Percentiles rank a stretch among this genome's conserved stretches.
phyloP scores from a whole-genome alignment of 345 rosid species.

The Pistacia integerrima region DNA sequence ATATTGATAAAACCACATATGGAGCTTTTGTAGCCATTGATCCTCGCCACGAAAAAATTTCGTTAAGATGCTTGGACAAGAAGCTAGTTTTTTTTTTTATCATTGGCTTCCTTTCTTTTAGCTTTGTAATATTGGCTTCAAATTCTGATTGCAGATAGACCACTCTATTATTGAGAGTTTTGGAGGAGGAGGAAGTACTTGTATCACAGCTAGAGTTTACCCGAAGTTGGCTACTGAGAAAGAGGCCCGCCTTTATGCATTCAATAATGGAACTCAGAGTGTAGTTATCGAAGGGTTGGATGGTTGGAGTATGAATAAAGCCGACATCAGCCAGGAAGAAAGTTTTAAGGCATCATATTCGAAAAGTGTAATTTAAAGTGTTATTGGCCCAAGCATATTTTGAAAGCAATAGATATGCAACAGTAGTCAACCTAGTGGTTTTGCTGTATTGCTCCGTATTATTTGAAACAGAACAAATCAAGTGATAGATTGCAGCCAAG shows the following conservation, averaged over 20 bases:
- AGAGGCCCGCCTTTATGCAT: conserved; percentile 37
- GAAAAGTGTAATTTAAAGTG: neutral
- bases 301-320: conserved; percentile 72
- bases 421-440: too few relatives aligned
- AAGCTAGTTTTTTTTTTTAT: neutral
- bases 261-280: conserved; percentile 48
- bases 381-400: too few relatives aligned
- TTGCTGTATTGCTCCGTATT: too few relatives aligned
- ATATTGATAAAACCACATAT: conserved; percentile 31
- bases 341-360: conserved; percentile 2
- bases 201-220: conserved; percentile 66
- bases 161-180: conserved; percentile 57
- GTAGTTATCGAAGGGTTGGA: conserved; percentile 42
- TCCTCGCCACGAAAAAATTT: conserved; percentile 43
- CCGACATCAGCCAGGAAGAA: conserved; percentile 28
- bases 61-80: conserved; percentile 56
- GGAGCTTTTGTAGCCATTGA: conserved; percentile 51
- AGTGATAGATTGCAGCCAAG: neutral
- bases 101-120: neutral
- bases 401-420: too few relatives aligned
- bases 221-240: conserved; percentile 47
- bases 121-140: neutral
- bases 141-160: conserved; percentile 38
- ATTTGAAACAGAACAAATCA: too few relatives aligned
- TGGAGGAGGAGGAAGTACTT: conserved; percentile 51